Base-by-base conservation (phyloP, 1,284 basidiomycete species). In the Cutaneotrichosporon daszewskae region DNA sequence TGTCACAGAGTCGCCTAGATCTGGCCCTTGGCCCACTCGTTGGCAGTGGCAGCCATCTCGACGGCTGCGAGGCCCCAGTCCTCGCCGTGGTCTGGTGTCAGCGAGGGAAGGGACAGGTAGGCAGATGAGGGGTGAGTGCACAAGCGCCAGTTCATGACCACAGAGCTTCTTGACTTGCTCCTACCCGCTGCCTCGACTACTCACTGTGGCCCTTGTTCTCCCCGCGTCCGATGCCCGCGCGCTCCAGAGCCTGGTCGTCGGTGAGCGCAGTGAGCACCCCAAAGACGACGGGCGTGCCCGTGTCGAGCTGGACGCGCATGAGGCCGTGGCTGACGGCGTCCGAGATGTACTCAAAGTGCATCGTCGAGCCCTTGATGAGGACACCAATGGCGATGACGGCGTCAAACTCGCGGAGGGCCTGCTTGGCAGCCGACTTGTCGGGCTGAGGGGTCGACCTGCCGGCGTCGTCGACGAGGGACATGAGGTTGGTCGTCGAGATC, bases 291-390 rank as follows among this genome's bases (percentile, higher is more conserved):
- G 94, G 94, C n/a, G 87, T 80, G 17, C 88, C 87, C 2, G 85
- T 84, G 69, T 98, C 92, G 57, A 97, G 75, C 66, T 92, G 89
- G 20, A 96, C 80, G 54, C 81, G 80, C 94, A 97, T 98, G 57
- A 98, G 76, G 28, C 84, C 91, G 60, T 94, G 84, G 33, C 87
- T 84, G 48, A 95, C 88, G 45, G 83, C 80, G 58, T 97, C 91
- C 66, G 82, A 88, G 69, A 98, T 99, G 76, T 99, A 99, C 72
- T 96, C 91, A 68, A 95, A 96, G 74, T 96, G 91, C 88, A 94
- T 94, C 13, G 91, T 95, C 4, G 81, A 78, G 45, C 91, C 94
- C 72, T 98, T 98, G 79, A 98, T 96, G 65, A 98, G 82, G 34
- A 92, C 89, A 10, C 94, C 94, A 60, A 98, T 90, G 29, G 91